Conservation (phyloP, 768 basidiomycete genomes). For the Hygrophoropsis aurantiaca region DNA sequence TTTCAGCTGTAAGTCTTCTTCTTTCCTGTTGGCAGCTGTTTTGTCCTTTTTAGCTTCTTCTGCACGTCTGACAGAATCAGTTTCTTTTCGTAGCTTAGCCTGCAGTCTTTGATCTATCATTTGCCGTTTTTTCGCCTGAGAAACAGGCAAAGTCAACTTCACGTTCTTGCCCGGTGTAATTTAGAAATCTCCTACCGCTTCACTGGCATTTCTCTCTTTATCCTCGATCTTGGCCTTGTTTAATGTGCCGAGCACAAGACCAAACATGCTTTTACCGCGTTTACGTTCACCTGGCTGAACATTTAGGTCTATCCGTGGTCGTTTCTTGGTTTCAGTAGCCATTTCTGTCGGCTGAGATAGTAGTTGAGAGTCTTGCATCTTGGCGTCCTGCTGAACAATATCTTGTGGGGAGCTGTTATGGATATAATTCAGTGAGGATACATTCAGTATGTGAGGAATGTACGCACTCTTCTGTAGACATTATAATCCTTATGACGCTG, state of each 20-base stretch:
- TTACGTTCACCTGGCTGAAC: conserved; percentile 61
- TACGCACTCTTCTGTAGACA: conserved; percentile 57
- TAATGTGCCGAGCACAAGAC: conserved; percentile 77
- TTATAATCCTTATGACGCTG: conserved; percentile 25
- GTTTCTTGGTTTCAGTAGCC: conserved; percentile 51
- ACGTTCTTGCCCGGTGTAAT: conserved; percentile 1
- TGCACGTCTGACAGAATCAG: conserved; percentile 79
- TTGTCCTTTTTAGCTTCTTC: conserved; percentile 89
- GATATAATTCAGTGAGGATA: not conserved
- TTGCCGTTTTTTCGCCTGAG: conserved; percentile 80
- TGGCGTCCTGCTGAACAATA: conserved; percentile 32
- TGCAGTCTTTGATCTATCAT: conserved; percentile 83
- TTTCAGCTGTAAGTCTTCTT: conserved; percentile 79
- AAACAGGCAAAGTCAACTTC: conserved; percentile 3
- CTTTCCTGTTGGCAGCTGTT: conserved; percentile 69
- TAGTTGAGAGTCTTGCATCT: conserved; percentile 35
- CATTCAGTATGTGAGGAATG: not conserved
- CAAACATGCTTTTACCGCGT: conserved; percentile 88
- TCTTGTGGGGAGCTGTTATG: conserved; percentile 26
- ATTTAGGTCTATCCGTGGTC: conserved; percentile 72
- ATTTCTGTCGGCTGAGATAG: conserved; percentile 49
- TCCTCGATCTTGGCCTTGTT: conserved; percentile 89
- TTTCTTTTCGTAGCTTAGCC: conserved; percentile 80
- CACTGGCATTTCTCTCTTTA: conserved; percentile 80
- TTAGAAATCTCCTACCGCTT: conserved; percentile 55